Evolutionary conservation across 192 early-diverging fungal species (phyloP).

Genomic region (Coemansia sp.): DNA sequence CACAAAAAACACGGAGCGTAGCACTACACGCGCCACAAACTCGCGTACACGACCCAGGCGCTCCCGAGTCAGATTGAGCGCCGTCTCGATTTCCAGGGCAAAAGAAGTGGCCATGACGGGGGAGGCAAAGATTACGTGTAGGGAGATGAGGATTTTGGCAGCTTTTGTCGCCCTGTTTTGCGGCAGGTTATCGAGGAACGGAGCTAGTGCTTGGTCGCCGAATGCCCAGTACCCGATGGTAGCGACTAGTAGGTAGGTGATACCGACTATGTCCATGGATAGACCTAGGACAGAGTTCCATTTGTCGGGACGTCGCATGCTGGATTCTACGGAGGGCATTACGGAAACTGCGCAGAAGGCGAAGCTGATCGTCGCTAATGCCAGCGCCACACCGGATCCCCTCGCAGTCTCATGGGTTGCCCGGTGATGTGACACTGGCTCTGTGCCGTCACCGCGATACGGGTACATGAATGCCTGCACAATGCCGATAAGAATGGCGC

Average conservation of each 20-base stretch:
- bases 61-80: conserved; percentile 61
- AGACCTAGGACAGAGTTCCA: conserved; percentile 70
- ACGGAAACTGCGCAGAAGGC: conserved; percentile 79
- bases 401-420: conserved; percentile 47
- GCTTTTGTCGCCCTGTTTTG: conserved; percentile 60
- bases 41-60: conserved; percentile 51
- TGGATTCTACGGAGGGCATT: conserved; percentile 78
- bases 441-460: conserved; percentile 10
- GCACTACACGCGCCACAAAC: conserved; percentile 53
- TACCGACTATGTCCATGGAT: conserved; percentile 64
- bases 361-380: conserved; percentile 78
- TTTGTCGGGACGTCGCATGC: conserved; percentile 68
- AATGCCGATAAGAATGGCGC: conserved; percentile 68
- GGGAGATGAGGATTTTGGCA: conserved; percentile 72
- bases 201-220: conserved; percentile 63
- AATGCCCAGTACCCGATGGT: conserved; percentile 74
- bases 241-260: conserved; percentile 72
- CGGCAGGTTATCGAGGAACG: conserved; percentile 71
- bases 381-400: conserved; percentile 64
- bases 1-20: conserved; percentile 62
- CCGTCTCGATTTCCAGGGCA: conserved; percentile 69
- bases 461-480: conserved; percentile 57
- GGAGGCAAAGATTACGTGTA: conserved; percentile 82
- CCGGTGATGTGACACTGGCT: conserved; percentile 47
- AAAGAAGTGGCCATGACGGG: conserved; percentile 78